phyloP scores from a whole-genome alignment of 202 grass and related monocot species.

The Setaria viridis region DNA sequence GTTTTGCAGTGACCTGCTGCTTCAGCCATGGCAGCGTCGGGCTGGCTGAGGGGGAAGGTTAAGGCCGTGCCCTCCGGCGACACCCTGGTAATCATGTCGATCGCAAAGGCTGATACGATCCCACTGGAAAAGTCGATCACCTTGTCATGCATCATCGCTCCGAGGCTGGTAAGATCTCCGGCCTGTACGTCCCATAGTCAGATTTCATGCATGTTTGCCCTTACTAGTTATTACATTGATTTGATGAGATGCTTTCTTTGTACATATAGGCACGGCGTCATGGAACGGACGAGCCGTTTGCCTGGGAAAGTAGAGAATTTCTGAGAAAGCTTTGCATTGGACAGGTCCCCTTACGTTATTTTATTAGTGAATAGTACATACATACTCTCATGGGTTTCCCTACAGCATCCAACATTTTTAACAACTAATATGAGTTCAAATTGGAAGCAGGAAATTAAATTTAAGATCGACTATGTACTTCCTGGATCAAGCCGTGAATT shows the following conservation, averaged over 20 bases:
- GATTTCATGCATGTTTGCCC: background rate
- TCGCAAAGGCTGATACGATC: constrained; percentile 42
- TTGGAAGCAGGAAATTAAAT: constrained; percentile 62
- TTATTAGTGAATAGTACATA: constrained; percentile 20
- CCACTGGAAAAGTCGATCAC: constrained; percentile 82
- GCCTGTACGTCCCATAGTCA: background rate
- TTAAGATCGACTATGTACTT: constrained; percentile 68
- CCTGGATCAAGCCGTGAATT: constrained; percentile 76
- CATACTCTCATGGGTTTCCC: background rate
- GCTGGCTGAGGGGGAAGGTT: constrained; percentile 57
- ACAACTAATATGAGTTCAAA: constrained; percentile 25
- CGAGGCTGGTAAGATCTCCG: constrained; percentile 67
- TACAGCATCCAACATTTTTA: background rate
- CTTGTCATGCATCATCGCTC: constrained; percentile 73
- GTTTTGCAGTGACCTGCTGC: background rate
- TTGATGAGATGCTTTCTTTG: background rate
- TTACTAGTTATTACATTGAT: background rate
- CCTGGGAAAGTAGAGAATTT: constrained; percentile 87
- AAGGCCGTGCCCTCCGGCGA: constrained; percentile 67
- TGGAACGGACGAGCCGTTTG: constrained; percentile 85
- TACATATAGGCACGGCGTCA: constrained; percentile 62
- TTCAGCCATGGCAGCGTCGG: constrained; percentile 21
- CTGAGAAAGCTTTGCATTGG: constrained; percentile 79
- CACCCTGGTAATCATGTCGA: constrained; percentile 54
- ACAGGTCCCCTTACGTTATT: constrained; percentile 58